phyloP scores from a whole-genome alignment of 2,329 filamentous ascomycete genomes.

The Pestalotiopsis fici region DNA sequence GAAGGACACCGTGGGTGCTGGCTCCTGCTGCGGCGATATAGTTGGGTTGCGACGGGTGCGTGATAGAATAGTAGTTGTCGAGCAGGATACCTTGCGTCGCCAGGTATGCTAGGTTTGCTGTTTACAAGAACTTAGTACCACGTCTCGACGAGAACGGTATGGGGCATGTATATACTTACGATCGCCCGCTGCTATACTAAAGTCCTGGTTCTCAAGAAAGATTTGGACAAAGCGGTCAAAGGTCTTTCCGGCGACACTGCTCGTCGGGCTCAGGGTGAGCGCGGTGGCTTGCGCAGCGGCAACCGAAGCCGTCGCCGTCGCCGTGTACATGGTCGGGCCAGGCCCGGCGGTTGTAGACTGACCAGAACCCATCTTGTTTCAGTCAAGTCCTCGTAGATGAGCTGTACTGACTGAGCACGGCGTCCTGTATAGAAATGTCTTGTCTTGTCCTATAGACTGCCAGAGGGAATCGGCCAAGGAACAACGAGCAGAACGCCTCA shows the following conservation, averaged over 20 bases:
- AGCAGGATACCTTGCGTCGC: conserved; percentile 57
- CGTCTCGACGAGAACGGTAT: neutral
- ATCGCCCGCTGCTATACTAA: conserved; percentile 50
- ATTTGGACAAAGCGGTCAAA: conserved; percentile 63
- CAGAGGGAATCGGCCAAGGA: no score
- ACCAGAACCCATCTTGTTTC: conserved; percentile 7
- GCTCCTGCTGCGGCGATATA: conserved; percentile 60
- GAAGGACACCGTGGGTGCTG: conserved; percentile 55
- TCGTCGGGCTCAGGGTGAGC: conserved; percentile 42
- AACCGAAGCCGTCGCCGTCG: conserved; percentile 10
- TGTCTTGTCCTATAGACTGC: neutral
- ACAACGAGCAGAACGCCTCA: neutral
- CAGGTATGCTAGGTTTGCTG: conserved; percentile 45
- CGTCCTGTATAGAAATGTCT: neutral
- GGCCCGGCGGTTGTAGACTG: conserved; percentile 9
- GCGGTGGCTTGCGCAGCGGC: conserved; percentile 38
- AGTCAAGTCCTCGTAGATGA: neutral
- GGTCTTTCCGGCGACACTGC: conserved; percentile 51
- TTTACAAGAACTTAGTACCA: neutral
- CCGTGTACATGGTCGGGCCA: conserved; percentile 22
- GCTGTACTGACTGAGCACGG: neutral
- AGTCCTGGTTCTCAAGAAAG: conserved; percentile 64
- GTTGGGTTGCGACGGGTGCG: conserved; percentile 62
- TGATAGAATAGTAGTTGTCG: conserved; percentile 53
- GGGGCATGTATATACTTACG: conserved; percentile 19